Evolutionary conservation across 257 asterid genomes (phyloP).

Genomic region (Plectranthus barbatus): DNA sequence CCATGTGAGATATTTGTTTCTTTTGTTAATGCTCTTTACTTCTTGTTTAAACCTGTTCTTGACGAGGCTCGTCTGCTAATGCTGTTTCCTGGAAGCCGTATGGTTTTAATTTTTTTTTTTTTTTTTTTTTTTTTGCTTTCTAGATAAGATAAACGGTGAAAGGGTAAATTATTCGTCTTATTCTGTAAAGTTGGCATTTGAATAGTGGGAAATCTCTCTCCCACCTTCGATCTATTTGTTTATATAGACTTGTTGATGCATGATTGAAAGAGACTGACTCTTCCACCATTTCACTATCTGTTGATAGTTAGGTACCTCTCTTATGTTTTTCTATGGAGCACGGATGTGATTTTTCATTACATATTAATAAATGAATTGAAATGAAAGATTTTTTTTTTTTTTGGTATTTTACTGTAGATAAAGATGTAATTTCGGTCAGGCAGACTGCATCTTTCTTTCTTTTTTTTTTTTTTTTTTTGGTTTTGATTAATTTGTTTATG

Average conservation of each 20-base stretch:
- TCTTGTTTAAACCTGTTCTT: not conserved
- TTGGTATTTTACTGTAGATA: too few relatives aligned
- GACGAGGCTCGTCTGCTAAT: not conserved
- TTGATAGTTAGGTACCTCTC: not conserved
- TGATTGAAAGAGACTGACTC: not conserved
- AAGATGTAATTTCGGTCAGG: too few relatives aligned
- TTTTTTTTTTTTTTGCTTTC: not conserved
- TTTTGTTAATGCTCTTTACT: too few relatives aligned
- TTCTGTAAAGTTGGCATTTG: not conserved
- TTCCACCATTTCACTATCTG: not conserved
- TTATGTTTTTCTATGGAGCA: too few relatives aligned
- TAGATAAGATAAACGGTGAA: not conserved
- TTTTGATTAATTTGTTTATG: not conserved
- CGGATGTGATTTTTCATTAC: too few relatives aligned
- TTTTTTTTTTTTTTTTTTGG: not conserved
- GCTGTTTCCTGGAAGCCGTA: too few relatives aligned
- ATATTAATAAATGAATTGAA: too few relatives aligned
- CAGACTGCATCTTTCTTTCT: too few relatives aligned
- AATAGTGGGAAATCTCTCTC: not conserved
- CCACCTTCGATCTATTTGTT: not conserved
- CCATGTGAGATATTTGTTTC: too few relatives aligned
- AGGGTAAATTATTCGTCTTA: too few relatives aligned
- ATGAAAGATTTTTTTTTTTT: too few relatives aligned
- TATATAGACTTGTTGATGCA: constrained; percentile 1
- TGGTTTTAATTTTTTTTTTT: not conserved